Evolutionary conservation across 768 basidiomycete genomes (phyloP).

Genomic region (Roridomyces roridus): DNA sequence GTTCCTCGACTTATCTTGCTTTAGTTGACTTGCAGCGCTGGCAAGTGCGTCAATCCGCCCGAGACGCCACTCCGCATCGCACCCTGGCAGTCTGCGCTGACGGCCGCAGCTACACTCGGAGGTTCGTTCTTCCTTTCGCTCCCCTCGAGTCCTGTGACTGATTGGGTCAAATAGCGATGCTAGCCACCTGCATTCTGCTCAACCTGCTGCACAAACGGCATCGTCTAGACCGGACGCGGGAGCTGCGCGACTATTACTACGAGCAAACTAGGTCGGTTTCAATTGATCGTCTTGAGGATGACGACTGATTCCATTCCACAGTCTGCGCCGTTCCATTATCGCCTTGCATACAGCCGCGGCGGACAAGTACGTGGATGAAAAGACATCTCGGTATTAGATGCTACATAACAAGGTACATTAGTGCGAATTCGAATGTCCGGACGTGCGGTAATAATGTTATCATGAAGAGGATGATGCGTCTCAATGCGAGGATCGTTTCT

Average conservation of each 20-base stretch:
- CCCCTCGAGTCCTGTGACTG: not conserved
- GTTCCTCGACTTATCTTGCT: too few species aligned
- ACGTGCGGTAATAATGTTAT: too few species aligned
- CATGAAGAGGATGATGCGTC: too few species aligned
- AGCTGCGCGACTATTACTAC: conserved; percentile 53
- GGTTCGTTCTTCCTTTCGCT: conserved; percentile 35
- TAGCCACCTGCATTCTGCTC: conserved; percentile 41
- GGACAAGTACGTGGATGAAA: conserved; percentile 22
- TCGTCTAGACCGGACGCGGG: conserved; percentile 42
- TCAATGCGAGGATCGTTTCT: not conserved
- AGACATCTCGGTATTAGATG: not conserved
- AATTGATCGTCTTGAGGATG: not conserved
- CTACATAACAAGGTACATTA: too few species aligned
- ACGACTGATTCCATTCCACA: conserved; percentile 15
- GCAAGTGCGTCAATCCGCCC: conserved; percentile 39
- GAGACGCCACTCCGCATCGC: conserved; percentile 44
- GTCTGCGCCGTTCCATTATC: conserved; percentile 42
- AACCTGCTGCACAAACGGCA: conserved; percentile 49
- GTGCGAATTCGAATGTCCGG: too few species aligned
- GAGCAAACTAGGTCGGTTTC: conserved; percentile 49
- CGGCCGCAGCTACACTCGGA: conserved; percentile 40
- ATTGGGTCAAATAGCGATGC: conserved; percentile 38
- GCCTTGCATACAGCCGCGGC: conserved; percentile 40
- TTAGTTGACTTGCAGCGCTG: conserved; percentile 38
- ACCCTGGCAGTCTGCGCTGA: conserved; percentile 52